A percentile compares a stretch with the other conserved stretches of the same genome.
Evolutionary conservation across 345 rosid species (phyloP).

Genomic region (Eucalyptus polybractea): DNA sequence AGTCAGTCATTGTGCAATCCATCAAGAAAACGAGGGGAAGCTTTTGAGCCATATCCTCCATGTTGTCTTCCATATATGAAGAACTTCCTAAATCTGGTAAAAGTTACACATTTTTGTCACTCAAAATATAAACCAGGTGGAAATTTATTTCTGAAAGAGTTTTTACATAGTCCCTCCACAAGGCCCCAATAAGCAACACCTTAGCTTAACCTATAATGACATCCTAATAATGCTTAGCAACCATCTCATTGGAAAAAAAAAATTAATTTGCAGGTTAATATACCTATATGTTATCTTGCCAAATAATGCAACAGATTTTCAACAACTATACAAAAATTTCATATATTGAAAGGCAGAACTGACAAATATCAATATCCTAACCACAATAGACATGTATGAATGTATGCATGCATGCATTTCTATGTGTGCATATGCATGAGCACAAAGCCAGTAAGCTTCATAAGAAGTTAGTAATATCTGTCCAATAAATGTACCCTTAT

Average conservation of each 20-base stretch:
- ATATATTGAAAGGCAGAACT: neutral
- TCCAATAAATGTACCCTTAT: neutral
- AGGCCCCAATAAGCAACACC: neutral
- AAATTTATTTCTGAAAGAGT: neutral
- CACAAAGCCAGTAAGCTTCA: neutral
- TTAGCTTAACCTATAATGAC: neutral
- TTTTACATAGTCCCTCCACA: neutral
- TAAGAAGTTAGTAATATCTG: neutral
- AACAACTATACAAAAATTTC: neutral
- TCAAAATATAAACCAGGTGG: neutral
- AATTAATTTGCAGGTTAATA: neutral
- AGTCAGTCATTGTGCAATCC: slow-evolving; percentile 91
- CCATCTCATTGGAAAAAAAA: neutral
- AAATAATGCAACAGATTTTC: neutral
- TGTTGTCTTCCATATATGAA: slow-evolving; percentile 8
- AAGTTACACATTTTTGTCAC: neutral
- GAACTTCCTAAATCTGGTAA: neutral
- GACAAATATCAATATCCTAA: neutral
- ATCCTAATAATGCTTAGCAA: neutral
- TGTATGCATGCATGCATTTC: neutral
- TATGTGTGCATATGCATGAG: neutral
- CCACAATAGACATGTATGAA: neutral
- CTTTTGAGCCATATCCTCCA: slow-evolving; percentile 9
- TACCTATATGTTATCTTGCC: neutral
- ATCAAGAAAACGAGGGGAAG: slow-evolving; percentile 61